Conservation (phyloP, 2,329 filamentous ascomycete genomes). For the Cytospora piceicola region DNA sequence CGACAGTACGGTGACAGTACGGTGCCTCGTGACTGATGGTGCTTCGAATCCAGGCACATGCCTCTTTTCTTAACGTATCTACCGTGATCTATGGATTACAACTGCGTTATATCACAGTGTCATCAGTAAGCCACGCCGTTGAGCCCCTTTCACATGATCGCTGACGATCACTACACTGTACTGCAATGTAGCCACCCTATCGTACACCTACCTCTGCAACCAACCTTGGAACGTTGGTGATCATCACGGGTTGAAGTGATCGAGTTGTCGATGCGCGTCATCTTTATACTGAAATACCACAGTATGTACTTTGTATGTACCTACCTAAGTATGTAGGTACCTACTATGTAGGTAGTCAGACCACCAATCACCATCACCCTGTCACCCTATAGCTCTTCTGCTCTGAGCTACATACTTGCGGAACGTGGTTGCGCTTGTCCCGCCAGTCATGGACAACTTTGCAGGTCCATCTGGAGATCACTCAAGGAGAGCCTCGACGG, state of each 20-base stretch:
- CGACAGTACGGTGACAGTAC: background rate
- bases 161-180: background rate
- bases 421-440: background rate
- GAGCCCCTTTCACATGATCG: conserved; percentile 1
- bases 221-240: background rate
- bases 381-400: background rate
- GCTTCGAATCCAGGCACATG: background rate
- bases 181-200: background rate
- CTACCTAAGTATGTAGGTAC: no score
- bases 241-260: background rate
- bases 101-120: background rate
- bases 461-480: background rate
- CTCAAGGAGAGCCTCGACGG: background rate
- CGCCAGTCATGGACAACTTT: background rate
- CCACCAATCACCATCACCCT: background rate
- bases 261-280: conserved; percentile 1
- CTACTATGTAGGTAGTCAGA: background rate
- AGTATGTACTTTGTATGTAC: background rate
- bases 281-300: background rate
- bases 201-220: background rate
- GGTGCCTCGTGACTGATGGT: background rate
- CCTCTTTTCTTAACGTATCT: background rate
- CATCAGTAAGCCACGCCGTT: background rate
- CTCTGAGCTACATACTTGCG: background rate
- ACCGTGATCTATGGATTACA: no score